phyloP scores from a whole-genome alignment of 805 yeast genomes.

The Wickerhamiella alocasiicola region DNA sequence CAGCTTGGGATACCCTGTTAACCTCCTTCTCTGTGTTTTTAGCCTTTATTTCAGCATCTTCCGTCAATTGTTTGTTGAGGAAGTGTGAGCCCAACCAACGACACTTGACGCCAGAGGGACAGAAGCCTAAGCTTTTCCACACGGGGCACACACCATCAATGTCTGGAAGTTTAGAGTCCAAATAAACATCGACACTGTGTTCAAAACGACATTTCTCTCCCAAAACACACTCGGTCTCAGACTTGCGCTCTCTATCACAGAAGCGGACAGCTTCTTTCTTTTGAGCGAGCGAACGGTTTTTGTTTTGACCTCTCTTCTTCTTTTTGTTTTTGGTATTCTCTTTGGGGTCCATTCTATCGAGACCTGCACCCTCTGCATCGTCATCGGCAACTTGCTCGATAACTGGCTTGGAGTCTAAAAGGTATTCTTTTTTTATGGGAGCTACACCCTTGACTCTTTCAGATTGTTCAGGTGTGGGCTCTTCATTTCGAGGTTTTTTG shows the following conservation, averaged over 20 bases:
- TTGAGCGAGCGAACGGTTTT: conserved; percentile 19
- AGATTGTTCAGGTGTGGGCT: background rate
- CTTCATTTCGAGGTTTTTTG: background rate
- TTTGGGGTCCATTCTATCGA: conserved; percentile 17
- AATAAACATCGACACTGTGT: conserved; percentile 60
- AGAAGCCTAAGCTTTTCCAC: conserved; percentile 64
- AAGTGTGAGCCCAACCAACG: conserved; percentile 73
- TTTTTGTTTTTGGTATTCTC: conserved; percentile 9
- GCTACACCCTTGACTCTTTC: conserved; percentile 22
- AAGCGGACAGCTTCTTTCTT: conserved; percentile 17
- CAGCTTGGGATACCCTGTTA: conserved; percentile 38
- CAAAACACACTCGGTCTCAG: conserved; percentile 36
- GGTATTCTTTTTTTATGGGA: conserved; percentile 16
- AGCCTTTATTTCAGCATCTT: conserved; percentile 31
- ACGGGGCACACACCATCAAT: conserved; percentile 77
- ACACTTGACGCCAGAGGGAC: conserved; percentile 89
- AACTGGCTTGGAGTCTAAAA: background rate
- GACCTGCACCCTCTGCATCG: conserved; percentile 15
- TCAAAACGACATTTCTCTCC: conserved; percentile 59
- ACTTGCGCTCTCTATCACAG: conserved; percentile 17
- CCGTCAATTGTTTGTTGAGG: conserved; percentile 33
- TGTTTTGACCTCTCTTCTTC: conserved; percentile 22
- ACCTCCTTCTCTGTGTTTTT: conserved; percentile 40
- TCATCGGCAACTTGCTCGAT: conserved; percentile 2
- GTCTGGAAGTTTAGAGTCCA: conserved; percentile 57